Base-by-base conservation (phyloP, 257 asterid genomes). In the Rauvolfia tetraphylla region DNA sequence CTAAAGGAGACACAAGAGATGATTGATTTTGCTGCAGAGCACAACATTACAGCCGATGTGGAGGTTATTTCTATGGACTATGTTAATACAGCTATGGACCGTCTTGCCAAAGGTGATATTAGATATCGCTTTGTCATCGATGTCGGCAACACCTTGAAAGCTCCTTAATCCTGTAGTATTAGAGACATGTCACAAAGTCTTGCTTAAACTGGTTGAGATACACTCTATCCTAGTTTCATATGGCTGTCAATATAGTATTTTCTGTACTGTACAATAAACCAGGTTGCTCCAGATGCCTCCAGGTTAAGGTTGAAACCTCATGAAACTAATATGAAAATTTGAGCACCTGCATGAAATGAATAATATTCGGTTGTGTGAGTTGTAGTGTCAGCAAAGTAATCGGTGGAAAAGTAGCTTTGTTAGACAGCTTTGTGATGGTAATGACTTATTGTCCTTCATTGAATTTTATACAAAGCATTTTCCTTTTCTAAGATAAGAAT, bases 31-130 rank as follows among this genome's bases (percentile, higher is more conserved):
- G 81, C 87, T 12, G 86, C 86, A 22, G 36, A 86, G 74, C 86
- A 84, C 79, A 81, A 79, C 15, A 85, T 73, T 5, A 51, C 77
- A 3, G 71, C 89, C 1, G 88, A 87, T 17, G 82, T 85, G 13
- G 91, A 87, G 83, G 34, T 85, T 34, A 83, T 87, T 27, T 76
- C 85, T 0, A 80, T 87, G 51, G 89, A 85, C 31, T 82, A 87
- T 42, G 78, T 85, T 70, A 87, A 87, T 79, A 83, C 81, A 0
- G 91, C 89, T 0, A 80, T 87, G 84, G 86, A 81, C 23, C 89
- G 91, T 15, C 84, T 87, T 5, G 75, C 38, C 23, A 87, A 81
- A 73, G 82, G 85, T 5, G 85, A 87, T 63, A 86, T 87, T 1
- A 83, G 79, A n/a, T 69, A 69, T 46, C 74, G 74, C 12, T 69